Conservation (phyloP, 495 filamentous ascomycete genomes). For the Hypomontagnella submonticulosa region DNA sequence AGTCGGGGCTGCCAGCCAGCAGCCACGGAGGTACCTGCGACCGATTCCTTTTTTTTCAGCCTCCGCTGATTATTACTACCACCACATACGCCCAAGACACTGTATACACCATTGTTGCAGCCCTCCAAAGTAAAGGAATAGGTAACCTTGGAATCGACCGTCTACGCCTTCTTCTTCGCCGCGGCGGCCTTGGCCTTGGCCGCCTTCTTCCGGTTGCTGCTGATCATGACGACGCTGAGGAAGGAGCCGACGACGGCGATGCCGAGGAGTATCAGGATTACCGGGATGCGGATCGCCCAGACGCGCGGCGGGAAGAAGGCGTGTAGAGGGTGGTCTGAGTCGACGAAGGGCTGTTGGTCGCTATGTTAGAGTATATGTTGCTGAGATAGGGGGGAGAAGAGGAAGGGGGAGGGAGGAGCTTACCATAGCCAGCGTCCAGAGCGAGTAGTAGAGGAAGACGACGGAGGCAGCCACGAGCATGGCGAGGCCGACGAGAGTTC, state of each 20-base stretch:
- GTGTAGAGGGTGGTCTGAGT: conserved; percentile 91
- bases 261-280: conserved; percentile 92
- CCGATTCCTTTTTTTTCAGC: conserved; percentile 1
- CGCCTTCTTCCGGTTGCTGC: conserved; percentile 96
- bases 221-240: conserved; percentile 97
- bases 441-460: conserved; percentile 98
- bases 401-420: conserved; percentile 20
- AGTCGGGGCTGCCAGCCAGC: neutral
- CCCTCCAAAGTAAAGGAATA: neutral
- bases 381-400: conserved; percentile 6
- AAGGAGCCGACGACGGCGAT: conserved; percentile 96
- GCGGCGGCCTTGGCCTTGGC: conserved; percentile 85
- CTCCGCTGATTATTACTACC: neutral
- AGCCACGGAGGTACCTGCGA: conserved; percentile 1
- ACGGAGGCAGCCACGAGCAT: conserved; percentile 96
- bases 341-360: conserved; percentile 86
- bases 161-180: conserved; percentile 72
- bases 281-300: conserved; percentile 98
- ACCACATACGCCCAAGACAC: neutral
- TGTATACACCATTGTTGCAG: neutral
- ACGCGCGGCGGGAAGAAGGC: conserved; percentile 95
- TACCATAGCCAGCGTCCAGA: conserved; percentile 98
- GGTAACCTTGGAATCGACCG: neutral
- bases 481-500: conserved; percentile 92
- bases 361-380: conserved; percentile 7